Base-by-base conservation (phyloP, 495 filamentous ascomycete genomes). In the Aspergillus cristatus region DNA sequence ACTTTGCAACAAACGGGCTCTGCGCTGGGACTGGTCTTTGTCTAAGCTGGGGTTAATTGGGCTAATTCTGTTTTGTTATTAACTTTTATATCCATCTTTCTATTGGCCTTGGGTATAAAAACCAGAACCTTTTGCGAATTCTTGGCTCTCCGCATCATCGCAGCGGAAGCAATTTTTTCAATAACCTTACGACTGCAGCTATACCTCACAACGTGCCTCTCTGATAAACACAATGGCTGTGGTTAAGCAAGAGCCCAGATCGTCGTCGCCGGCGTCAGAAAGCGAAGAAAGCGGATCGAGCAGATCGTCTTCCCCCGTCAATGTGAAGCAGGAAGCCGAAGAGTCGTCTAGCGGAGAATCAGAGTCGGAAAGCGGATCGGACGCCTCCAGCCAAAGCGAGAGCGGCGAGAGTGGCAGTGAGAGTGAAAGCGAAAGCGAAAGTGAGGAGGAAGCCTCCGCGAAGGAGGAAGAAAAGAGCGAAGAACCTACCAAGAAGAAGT, bases 311-410 rank as follows among this genome's bases (percentile, higher is more conserved):
- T 62, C 55, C 30, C 53, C 54, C 51, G 50, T 14, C 43, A 53
- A 17, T 58, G 46, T 47, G 45, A 43, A 55, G 14, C 33, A 32
- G 38, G 45, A 18, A 7, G 47, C 47, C n/a, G 50, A 46, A 28
- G 50, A 51, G 31, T 43, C 51, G 16, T 47, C 48, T 14, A 46
- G 34, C 22, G 58, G 58, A 14, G 57, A 43, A 15, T 62, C 60
- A 13, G 60, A 55, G 18, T 53, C 45, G 2, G 57, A 48, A n/a
- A 48, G 47, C 28, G 51, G 42, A 16, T 53, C 53, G 3, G 46
- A 45, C 17, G 54, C 39, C 47, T 55, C 53, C 15, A 58, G 51
- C 35, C 62, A 59, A 34, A 64, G 55, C 43, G 62, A 63, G 12
- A 24, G 20, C 20, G 8, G 20, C 8, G n/a, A n/a, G n/a, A n/a